phyloP scores from a whole-genome alignment of 306 rosid species.

The Cotoneaster glaucophyllus region DNA sequence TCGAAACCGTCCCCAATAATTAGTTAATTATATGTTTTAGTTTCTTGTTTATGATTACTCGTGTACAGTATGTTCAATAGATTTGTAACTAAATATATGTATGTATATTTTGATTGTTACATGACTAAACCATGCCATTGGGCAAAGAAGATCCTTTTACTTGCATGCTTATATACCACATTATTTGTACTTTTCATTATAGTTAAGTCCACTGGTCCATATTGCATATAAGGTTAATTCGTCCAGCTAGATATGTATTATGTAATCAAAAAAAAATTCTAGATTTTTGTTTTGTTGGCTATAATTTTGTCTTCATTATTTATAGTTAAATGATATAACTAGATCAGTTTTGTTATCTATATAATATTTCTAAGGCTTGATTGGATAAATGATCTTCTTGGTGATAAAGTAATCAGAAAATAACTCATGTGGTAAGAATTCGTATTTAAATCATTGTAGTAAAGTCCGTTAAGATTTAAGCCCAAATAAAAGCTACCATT shows the following conservation, averaged over 20 bases:
- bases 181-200: too few relatives aligned
- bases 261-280: background rate
- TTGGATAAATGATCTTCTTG: too few relatives aligned
- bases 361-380: too few relatives aligned
- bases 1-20: background rate
- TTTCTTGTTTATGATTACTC: background rate
- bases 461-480: too few relatives aligned
- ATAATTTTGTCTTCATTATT: background rate
- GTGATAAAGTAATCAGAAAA: too few relatives aligned
- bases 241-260: background rate
- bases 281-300: background rate
- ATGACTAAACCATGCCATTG: background rate
- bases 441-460: too few relatives aligned
- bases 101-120: background rate
- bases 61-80: background rate
- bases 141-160: background rate
- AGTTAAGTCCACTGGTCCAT: too few relatives aligned
- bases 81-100: background rate
- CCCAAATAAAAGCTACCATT: too few relatives aligned
- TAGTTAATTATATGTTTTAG: background rate
- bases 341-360: too few relatives aligned
- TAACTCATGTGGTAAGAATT: too few relatives aligned
- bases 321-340: too few relatives aligned
- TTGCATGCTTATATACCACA: background rate
- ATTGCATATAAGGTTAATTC: too few relatives aligned